Base-by-base conservation (phyloP, 352 stramenopile genomes). In the Peronospora farinosa region DNA sequence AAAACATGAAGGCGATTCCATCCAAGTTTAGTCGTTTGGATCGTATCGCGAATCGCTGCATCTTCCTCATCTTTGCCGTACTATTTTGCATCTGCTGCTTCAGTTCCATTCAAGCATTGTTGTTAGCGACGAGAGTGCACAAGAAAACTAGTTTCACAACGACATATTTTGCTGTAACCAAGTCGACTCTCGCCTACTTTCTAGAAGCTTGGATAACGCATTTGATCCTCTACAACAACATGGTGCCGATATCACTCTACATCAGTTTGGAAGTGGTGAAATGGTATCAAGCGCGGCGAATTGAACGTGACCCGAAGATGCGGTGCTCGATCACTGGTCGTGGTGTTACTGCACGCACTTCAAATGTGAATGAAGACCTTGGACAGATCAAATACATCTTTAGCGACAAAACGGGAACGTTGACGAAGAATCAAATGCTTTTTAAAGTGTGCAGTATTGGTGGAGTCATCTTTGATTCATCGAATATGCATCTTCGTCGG, bases 341-440 rank as follows among this genome's bases (percentile, higher is more conserved):
- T 7, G 72, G 75, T 0, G 86, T 95, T 0, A 86, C 84, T n/a
- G 93, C 86, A 4, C 83, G 94, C 0, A 97, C 86, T 0, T 96
- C 88, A 12, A 95, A 97, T 43, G 86, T 98, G 40, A 97, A 96
- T 33, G 93, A 96, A 72, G 89, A 98, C 45, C 67, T 98, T 1
- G 97, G 96, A 0, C 89, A 98, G 73, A 97, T 99, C 57, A 92
- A 98, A 54, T 98, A 99, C 67, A 93, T 99, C 10, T 99, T 99
- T 67, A 98, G 81, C 13, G 97, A 99, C 64, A 99, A 99, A 65
- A 99, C 96, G 1, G 97, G 97, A 7, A 99, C 97, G 3, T 67
- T 99, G 13, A 99, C 97, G 2, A 95, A 96, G 46, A 99, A 99
- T 59, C 86, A 98, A 47, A 99, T 99, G 96, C 71, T 98, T 16